A percentile compares a stretch with the other conserved stretches of the same genome.
phyloP scores from a whole-genome alignment of 352 stramenopile genomes.

The Globisporangium carolinianum region DNA sequence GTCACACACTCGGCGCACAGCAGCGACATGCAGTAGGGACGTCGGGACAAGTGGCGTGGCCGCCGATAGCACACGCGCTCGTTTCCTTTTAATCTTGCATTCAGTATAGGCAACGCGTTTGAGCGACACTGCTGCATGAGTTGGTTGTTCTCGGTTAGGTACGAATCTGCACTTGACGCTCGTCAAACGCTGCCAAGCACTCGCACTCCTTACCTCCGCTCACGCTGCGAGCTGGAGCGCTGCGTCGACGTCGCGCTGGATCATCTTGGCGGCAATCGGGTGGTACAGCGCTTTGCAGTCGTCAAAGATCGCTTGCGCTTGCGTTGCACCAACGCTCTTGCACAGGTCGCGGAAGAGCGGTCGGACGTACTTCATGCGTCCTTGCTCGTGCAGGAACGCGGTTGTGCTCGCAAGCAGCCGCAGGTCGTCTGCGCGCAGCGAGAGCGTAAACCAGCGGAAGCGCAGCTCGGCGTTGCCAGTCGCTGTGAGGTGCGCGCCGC shows the following conservation, averaged over 20 bases:
- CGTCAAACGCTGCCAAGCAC: not conserved
- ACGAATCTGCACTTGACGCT: too few species aligned
- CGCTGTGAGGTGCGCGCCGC: conserved; percentile 30
- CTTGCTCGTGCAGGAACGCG: conserved; percentile 55
- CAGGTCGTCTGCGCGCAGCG: conserved; percentile 38
- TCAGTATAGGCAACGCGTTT: too few species aligned
- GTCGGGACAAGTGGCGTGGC: too few species aligned
- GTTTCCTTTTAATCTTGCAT: too few species aligned
- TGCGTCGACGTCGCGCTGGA: conserved; percentile 42
- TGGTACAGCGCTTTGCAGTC: conserved; percentile 61
- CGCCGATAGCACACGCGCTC: too few species aligned
- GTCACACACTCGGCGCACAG: too few species aligned
- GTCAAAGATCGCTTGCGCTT: conserved; percentile 28
- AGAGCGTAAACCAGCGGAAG: conserved; percentile 65
- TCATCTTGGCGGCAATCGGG: conserved; percentile 67
- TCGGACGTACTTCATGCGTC: conserved; percentile 72
- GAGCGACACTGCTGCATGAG: too few species aligned
- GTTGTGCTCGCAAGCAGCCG: conserved; percentile 32
- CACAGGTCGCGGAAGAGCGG: conserved; percentile 61
- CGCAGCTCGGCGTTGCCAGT: conserved; percentile 65
- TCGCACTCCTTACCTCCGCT: not conserved
- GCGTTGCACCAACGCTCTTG: conserved; percentile 19
- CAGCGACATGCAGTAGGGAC: too few species aligned
- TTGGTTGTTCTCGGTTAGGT: too few species aligned
- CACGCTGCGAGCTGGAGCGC: not conserved